These are phyloP conservation scores for Fusarium luffae DNA, from an alignment of 2,329 filamentous ascomycete species.

Conservation along the genomic window DNA sequence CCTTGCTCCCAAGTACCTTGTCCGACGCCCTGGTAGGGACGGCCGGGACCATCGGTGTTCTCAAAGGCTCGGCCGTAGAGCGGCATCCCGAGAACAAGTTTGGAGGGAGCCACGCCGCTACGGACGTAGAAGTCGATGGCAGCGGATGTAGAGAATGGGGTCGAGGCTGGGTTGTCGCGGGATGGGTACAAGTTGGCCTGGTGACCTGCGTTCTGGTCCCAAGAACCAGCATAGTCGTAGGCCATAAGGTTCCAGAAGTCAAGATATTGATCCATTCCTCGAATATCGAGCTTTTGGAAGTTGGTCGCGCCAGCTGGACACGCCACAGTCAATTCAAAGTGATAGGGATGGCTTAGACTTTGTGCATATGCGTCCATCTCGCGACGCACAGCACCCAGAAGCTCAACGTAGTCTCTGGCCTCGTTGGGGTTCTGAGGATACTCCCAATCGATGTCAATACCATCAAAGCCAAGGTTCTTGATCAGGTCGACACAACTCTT, in stretches of 20 bases:
- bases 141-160: constrained; percentile 79
- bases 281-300: constrained; percentile 70
- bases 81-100: constrained; percentile 91
- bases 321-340: constrained; percentile 74
- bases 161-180: constrained; percentile 66
- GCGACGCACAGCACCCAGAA: constrained; percentile 66
- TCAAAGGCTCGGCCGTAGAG: constrained; percentile 89
- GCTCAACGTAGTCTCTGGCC: constrained; percentile 68
- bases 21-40: constrained; percentile 76
- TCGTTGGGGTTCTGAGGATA: constrained; percentile 67
- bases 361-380: constrained; percentile 68
- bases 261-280: constrained; percentile 71
- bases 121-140: constrained; percentile 78
- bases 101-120: constrained; percentile 72
- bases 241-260: constrained; percentile 89
- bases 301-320: constrained; percentile 72
- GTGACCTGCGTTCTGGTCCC: constrained; percentile 79
- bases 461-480: constrained; percentile 82
- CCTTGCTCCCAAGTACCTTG: constrained; percentile 86
- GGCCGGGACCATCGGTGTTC: constrained; percentile 79
- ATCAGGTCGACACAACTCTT: constrained; percentile 78
- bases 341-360: constrained; percentile 56
- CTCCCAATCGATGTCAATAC: constrained; percentile 76
- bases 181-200: constrained; percentile 81
- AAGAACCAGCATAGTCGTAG: constrained; percentile 88